Evolutionary conservation across 345 rosid species (phyloP), one percentile per base, ranked within the genome.

Genomic region (Abelmoschus esculentus): DNA sequence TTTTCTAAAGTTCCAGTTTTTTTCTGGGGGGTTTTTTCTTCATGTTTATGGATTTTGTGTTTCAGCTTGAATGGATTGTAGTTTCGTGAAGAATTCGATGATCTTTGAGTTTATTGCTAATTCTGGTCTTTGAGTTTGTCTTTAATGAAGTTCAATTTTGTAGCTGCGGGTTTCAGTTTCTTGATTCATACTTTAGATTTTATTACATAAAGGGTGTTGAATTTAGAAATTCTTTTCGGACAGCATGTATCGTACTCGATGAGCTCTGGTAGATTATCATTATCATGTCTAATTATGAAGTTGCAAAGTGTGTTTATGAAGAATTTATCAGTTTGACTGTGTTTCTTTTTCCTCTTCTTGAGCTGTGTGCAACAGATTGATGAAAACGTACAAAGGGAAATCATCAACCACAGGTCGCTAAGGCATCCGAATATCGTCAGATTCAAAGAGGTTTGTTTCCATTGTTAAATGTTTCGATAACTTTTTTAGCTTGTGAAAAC

Each of bases 351-450:
- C 29, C 28, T 67, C 22, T 70, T 47, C 38, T 62, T 47, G 32
- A 44, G 15, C 52, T 14, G 14, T 46, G 31, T 77, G 53, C 38
- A 40, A 72, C 92, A 90, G 96, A 90, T 90, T 65, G 96, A 90
- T 62, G 96, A 86, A 75, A 90, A 90, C 72, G 96, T 90, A 34
- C 83, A 81, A 76, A 84, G 96, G 77, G 96, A 90, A 75, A 90
- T 90, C 47, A 90, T 90, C 73, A 90, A 90, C 73, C 96, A 90
- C 75, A 77, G 96, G 75, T 87, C 92, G 9, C 74, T 87, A 49
- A 87, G 89, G 84, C 96, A 90, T 77, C 91, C 96, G 42, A 90
- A 90, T 81, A 90, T 90, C 49, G 88, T 90, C 66, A 85, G 91
- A 74, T 90, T 90, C 78, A 90, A 83, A 76, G 96, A 90, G 96